Evolutionary conservation across 208 protist species (phyloP), one percentile per base, ranked within the genome.

Genomic region (Acanthamoeba sp.): DNA sequence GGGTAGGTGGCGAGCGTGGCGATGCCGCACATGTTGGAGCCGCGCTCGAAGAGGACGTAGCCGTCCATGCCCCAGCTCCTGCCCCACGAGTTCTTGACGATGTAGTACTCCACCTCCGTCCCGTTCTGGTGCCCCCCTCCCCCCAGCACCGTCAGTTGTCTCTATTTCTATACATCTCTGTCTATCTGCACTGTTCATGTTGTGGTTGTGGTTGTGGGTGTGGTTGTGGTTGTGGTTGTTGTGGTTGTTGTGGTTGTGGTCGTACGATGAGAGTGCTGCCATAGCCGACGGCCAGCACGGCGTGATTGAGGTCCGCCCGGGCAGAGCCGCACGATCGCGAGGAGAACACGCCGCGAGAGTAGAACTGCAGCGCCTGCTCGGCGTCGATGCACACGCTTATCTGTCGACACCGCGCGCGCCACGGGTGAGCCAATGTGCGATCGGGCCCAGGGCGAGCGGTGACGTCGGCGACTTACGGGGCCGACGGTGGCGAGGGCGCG

Each of bases 51-150:
- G 52, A 96, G 96, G 88, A 98, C 98, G 92, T 97, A 98, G 14
- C 98, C 98, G n/a, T 96, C 94, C 48, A 98, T 97, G 50, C 97
- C 98, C 93, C 93, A 95, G 2, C 55, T 62, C 7, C 95, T 76
- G 9, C 97, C 97, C 97, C 98, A 98, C 9, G 97, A 98, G 94
- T 98, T 98, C 42, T 97, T 96, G 42, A 98, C 96, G 59, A 98
- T 98, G 97, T 98, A 99, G 94, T 98, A 98, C 69, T 97, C 94
- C 97, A 89, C 94, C 45, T 89, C 38, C 22, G 95, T 91, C 0
- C 66, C 38, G 18, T 45, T 2, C 36, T 95, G 84, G 24, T 18
- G 36, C 57, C 93, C 93, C 93, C 93, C 91, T 48, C 93, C 93
- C 55, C 91, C 48, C 45, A 94, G n/a, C n/a, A n/a, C n/a, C n/a